These are phyloP conservation scores for Paragyromitra xinjiangensis DNA, from an alignment of 495 filamentous ascomycete genomes.

Conservation along the genomic window DNA sequence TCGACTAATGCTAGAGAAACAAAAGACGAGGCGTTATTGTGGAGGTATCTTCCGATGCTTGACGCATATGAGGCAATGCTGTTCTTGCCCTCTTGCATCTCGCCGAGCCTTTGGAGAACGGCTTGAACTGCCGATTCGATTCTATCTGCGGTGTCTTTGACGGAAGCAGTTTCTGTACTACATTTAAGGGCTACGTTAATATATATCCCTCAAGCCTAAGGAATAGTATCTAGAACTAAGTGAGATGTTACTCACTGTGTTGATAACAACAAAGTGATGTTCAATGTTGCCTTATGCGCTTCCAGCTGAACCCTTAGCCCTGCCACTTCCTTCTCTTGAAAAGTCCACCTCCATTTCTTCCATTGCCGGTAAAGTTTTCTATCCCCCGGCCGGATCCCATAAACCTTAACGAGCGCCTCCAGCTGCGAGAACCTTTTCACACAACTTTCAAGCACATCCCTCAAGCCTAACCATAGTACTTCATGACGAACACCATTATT, in stretches of 20 bases:
- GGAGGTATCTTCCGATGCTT: not conserved
- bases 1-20: not conserved
- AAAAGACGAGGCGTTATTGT: not conserved
- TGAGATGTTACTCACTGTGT: conserved; percentile 1
- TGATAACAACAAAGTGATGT: conserved; percentile 3
- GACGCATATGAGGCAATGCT: conserved; percentile 11
- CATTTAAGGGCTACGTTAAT: not conserved
- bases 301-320: not conserved
- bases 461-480: not conserved
- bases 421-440: not conserved
- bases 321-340: conserved; percentile 5
- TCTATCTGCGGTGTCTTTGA: conserved; percentile 18
- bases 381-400: not conserved
- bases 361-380: not conserved
- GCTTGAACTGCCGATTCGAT: conserved; percentile 2
- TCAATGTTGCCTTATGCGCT: conserved; percentile 6
- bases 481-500: not conserved
- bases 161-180: not conserved
- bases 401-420: not conserved
- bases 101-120: conserved; percentile 4
- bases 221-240: not conserved
- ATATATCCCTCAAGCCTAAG: not conserved
- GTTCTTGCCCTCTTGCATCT: not conserved
- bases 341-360: conserved; percentile 15
- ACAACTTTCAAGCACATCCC: conserved; percentile 12